phyloP scores from a whole-genome alignment of 345 rosid species.

The Eucalyptus paniculata region DNA sequence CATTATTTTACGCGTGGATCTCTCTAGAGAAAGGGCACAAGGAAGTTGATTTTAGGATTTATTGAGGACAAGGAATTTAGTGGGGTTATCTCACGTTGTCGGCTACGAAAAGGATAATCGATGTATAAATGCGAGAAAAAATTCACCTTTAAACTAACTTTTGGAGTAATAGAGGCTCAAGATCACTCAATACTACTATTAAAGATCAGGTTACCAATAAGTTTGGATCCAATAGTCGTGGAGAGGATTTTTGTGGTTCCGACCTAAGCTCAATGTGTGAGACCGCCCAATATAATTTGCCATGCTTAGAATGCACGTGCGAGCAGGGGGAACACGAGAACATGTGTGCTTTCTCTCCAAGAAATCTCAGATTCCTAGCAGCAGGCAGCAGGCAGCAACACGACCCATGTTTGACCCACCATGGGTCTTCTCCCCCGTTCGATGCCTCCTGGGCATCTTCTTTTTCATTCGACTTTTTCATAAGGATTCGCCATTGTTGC shows the following conservation, averaged over 20 bases:
- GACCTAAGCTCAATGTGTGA: too few relatives aligned
- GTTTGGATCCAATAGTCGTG: rapidly evolving
- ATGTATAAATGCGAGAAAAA: rapidly evolving
- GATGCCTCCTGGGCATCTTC: background rate
- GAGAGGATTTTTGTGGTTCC: too few relatives aligned
- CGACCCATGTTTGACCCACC: background rate
- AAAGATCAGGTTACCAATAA: too few relatives aligned
- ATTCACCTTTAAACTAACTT: too few relatives aligned
- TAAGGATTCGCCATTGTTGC: background rate
- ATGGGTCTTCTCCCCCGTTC: background rate
- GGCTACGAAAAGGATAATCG: too few relatives aligned
- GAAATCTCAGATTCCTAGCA: background rate
- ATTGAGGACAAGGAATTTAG: too few relatives aligned
- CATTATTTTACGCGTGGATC: background rate
- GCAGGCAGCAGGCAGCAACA: background rate
- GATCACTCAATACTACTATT: too few relatives aligned
- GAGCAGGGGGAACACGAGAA: background rate
- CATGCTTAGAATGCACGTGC: background rate
- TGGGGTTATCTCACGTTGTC: too few relatives aligned
- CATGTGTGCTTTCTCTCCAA: background rate
- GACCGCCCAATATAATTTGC: too few relatives aligned
- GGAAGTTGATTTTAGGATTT: background rate
- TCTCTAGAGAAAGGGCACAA: background rate
- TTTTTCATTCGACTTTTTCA: background rate
- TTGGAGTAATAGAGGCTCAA: rapidly evolving